Evolutionary conservation across 2,329 filamentous ascomycete species (phyloP).

Genomic region (Colletotrichum incanum): DNA sequence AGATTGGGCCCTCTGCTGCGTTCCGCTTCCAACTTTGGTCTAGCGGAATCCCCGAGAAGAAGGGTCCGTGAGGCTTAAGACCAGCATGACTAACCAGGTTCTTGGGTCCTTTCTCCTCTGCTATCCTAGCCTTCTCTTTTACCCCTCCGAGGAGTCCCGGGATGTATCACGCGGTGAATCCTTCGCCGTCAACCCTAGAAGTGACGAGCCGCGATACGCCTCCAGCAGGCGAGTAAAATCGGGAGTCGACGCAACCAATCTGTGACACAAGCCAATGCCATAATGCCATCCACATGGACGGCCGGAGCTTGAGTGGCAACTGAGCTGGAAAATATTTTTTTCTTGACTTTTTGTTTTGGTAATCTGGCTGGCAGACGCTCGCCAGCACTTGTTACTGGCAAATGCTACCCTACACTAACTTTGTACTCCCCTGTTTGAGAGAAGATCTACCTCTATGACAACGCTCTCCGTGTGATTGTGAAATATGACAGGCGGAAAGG

Average conservation of each 20-base stretch:
- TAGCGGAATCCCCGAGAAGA: neutral
- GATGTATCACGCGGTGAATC: neutral
- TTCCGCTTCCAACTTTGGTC: neutral
- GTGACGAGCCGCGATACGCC: neutral
- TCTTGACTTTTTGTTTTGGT: no score
- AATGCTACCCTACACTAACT: slow-evolving; percentile 31
- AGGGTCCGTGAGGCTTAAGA: slow-evolving; percentile 29
- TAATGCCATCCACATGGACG: neutral
- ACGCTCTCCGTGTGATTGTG: slow-evolving; percentile 9
- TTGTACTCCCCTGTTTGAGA: slow-evolving; percentile 10
- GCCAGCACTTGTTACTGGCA: neutral
- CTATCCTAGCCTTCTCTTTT: neutral
- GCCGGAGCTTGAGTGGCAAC: neutral
- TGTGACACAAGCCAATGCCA: slow-evolving; percentile 17
- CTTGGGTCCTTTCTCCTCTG: slow-evolving; percentile 13
- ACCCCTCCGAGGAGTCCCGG: no score
- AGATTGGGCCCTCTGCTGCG: neutral
- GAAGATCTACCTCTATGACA: slow-evolving; percentile 23
- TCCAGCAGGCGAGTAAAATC: neutral
- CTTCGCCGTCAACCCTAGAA: neutral
- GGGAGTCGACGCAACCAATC: neutral
- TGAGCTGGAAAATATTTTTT: neutral
- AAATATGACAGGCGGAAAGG: slow-evolving; percentile 34
- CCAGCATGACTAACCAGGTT: slow-evolving; percentile 25
- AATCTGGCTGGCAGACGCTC: neutral